Evolutionary conservation across 306 rosid species (phyloP).

Genomic region (Cucurbita ficifolia): DNA sequence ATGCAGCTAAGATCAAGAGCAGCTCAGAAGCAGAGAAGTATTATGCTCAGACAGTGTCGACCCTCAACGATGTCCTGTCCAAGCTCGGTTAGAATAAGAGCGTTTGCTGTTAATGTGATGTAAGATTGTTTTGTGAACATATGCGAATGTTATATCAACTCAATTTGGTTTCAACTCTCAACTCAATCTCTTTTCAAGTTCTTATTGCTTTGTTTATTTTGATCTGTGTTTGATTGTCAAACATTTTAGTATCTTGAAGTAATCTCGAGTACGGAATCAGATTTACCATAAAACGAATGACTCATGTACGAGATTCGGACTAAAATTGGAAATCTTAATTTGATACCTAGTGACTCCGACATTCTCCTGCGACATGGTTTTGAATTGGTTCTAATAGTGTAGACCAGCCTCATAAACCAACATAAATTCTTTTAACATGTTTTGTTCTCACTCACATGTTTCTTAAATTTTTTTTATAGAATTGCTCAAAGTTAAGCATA

Average conservation of each 20-base stretch:
- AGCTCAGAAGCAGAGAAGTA: constrained; percentile 77
- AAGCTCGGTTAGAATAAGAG: constrained; percentile 51
- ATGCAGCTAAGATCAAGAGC: constrained; percentile 93
- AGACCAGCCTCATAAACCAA: too few relatives aligned
- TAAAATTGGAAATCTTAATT: too few relatives aligned
- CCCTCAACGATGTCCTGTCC: constrained; percentile 67
- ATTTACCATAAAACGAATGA: background rate
- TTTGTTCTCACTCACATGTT: too few relatives aligned
- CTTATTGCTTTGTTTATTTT: background rate
- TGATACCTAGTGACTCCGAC: too few relatives aligned
- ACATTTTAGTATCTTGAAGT: background rate
- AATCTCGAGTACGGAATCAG: background rate
- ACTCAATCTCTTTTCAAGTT: background rate
- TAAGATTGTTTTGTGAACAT: constrained; percentile 1
- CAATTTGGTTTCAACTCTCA: constrained; percentile 2
- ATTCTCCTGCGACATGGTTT: too few relatives aligned
- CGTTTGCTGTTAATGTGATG: background rate
- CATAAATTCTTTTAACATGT: too few relatives aligned
- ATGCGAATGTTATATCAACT: background rate
- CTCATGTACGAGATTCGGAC: too few relatives aligned
- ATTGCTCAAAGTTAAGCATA: too few relatives aligned
- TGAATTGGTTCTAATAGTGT: too few relatives aligned
- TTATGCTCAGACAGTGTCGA: constrained; percentile 58
- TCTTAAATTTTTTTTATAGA: too few relatives aligned
- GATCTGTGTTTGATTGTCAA: background rate